These are phyloP conservation scores for Westerdykella ornata DNA, from an alignment of 2,329 filamentous ascomycete genomes.

Conservation along the genomic window DNA sequence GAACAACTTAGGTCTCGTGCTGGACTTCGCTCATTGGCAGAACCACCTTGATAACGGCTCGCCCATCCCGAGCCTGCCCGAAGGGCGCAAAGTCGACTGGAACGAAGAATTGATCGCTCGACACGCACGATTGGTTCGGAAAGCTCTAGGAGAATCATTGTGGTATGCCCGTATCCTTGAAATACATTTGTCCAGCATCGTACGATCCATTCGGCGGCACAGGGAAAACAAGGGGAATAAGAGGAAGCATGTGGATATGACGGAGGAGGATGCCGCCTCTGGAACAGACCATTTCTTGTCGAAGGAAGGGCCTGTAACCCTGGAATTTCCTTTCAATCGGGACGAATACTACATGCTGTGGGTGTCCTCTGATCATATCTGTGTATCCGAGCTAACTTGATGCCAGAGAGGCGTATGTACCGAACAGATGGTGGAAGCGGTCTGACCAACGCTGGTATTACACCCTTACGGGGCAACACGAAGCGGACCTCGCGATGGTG, in stretches of 20 bases:
- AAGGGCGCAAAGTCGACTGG: conserved; percentile 47
- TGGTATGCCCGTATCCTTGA: conserved; percentile 48
- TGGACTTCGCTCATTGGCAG: conserved; percentile 56
- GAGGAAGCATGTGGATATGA: conserved; percentile 43
- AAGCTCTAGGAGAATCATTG: conserved; percentile 44
- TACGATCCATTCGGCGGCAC: conserved; percentile 44
- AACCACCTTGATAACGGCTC: conserved; percentile 45
- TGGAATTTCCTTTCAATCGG: conserved; percentile 50
- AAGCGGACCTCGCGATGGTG: conserved; percentile 35
- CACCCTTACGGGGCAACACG: conserved; percentile 33
- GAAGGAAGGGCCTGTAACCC: conserved; percentile 45
- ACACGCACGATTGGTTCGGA: conserved; percentile 43
- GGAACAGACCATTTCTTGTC: conserved; percentile 49
- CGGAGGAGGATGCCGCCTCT: conserved; percentile 39
- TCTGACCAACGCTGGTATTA: conserved; percentile 47
- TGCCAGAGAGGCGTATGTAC: conserved; percentile 46
- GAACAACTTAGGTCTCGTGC: conserved; percentile 49
- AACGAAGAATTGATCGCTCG: conserved; percentile 42
- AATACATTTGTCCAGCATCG: conserved; percentile 44
- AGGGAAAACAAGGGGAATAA: conserved; percentile 46
- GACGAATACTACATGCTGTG: conserved; percentile 54
- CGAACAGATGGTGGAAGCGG: conserved; percentile 50
- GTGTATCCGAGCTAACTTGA: conserved; percentile 4
- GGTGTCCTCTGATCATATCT: conserved; percentile 11
- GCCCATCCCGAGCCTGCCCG: conserved; percentile 48